These are phyloP conservation scores for Candida lessepsii DNA, from an alignment of 805 yeast species.

Conservation along the genomic window DNA sequence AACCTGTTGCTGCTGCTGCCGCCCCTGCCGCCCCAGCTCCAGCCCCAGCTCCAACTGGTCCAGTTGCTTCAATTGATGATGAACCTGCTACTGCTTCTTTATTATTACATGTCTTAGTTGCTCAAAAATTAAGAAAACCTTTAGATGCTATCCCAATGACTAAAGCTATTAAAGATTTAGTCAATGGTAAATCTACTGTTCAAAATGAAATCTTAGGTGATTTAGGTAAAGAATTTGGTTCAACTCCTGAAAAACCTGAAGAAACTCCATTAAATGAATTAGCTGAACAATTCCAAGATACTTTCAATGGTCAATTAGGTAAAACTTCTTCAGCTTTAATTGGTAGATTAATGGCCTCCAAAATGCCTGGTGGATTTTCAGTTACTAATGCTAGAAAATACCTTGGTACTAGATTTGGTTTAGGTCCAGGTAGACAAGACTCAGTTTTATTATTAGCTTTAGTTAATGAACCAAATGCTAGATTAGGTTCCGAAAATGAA, in stretches of 20 bases:
- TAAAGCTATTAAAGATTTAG: slow-evolving; percentile 94
- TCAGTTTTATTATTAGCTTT: slow-evolving; percentile 79
- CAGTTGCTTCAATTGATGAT: slow-evolving; percentile 83
- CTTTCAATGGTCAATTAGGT: slow-evolving; percentile 86
- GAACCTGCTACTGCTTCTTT: slow-evolving; percentile 84
- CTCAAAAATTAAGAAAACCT: slow-evolving; percentile 92
- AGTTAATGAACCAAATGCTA: slow-evolving; percentile 85
- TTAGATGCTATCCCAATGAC: slow-evolving; percentile 81
- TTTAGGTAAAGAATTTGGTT: slow-evolving; percentile 95
- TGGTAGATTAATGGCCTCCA: slow-evolving; percentile 89
- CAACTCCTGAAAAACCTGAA: slow-evolving; percentile 98
- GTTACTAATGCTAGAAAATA: slow-evolving; percentile 90
- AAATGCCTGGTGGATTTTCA: slow-evolving; percentile 99
- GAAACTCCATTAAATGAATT: slow-evolving; percentile 95
- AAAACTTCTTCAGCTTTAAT: slow-evolving; percentile 88
- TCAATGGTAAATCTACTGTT: slow-evolving; percentile 97
- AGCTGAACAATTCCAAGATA: slow-evolving; percentile 92
- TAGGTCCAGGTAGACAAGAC: slow-evolving; percentile 93
- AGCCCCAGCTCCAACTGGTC: slow-evolving; percentile 71
- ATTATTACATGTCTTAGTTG: slow-evolving; percentile 84
- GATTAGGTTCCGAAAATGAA: slow-evolving; percentile 82
- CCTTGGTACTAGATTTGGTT: slow-evolving; percentile 88
- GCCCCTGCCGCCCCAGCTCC: slow-evolving; percentile 56
- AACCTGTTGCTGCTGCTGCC: slow-evolving; percentile 57
- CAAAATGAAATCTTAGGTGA: slow-evolving; percentile 99